Base-by-base conservation (phyloP, 2,329 filamentous ascomycete species). In the Colletotrichum euphorbiae region DNA sequence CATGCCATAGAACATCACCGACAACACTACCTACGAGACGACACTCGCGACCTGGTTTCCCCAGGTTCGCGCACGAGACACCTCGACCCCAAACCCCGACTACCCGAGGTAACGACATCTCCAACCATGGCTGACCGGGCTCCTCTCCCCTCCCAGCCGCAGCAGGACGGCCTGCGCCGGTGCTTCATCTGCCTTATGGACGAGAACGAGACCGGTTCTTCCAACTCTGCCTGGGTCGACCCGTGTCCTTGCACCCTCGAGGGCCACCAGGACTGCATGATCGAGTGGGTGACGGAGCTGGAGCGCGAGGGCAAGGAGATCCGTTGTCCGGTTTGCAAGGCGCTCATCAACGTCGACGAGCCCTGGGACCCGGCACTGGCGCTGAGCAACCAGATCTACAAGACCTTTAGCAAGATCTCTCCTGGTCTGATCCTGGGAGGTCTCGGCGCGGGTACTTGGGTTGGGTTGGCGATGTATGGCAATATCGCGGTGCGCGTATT, bases 271-370 rank as follows among this genome's bases (percentile, higher is more conserved):
- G 87, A 89, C 69, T 97, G 94, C 77, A 85, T 98, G 72, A 84
- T 98, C 43, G 91, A 93, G 74, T 99, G 94, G 94, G 91, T 98
- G 17, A 91, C 93, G n/a, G 93, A 97, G 76, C 88, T 93, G 75
- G 94, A 98, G 80, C 86, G 79, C 67, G 79, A 86, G 76, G 77
- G 83, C 77, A 88, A 89, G 62, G 89, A 90, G 69, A 89, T 98
- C 71, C 82, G 88, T 61, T 99, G 96, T 76, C 95, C 95, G 2
- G 92, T 97, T 70, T 99, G 96, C 85, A 96, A 97, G 77, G 87
- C 89, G 2, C 86, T 89, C 72, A 97, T 98, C 74, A 82, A 87
- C 59, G 84, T 98, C 31, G 87, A 91, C 57, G 90, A 94, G 55
- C 92, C 92, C 13, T 88, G 86, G 74, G 94, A 94, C 75, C 82